Percentiles rank a stretch among this genome's conserved stretches.
These are phyloP conservation scores for Cucumis hystrix DNA, from an alignment of 306 rosid genomes.

Conservation along the genomic window DNA sequence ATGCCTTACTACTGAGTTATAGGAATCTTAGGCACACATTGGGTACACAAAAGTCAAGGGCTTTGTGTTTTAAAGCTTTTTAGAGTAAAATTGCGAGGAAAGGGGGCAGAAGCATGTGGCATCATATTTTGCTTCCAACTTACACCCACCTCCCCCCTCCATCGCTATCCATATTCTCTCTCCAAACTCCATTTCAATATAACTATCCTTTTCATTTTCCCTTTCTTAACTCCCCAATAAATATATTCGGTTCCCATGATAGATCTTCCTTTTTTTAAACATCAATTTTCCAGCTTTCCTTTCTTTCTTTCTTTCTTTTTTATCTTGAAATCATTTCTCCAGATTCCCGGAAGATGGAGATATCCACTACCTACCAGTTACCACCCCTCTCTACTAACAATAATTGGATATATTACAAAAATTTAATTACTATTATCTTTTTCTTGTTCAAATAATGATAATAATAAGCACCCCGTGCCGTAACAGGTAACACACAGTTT, in stretches of 20 bases:
- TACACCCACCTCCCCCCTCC: not conserved
- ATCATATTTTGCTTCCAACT: not conserved
- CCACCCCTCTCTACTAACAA: too few species aligned
- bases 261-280: not conserved
- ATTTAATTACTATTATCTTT: not conserved
- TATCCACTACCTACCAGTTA: not conserved
- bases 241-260: constrained; percentile 4
- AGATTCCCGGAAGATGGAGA: not conserved
- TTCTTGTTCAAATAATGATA: not conserved
- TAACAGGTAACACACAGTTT: too few species aligned
- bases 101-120: not conserved
- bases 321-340: not conserved
- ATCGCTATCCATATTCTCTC: not conserved
- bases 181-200: not conserved
- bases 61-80: not conserved
- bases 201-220: not conserved
- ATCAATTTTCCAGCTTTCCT: not conserved
- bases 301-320: too few species aligned
- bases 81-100: not conserved
- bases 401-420: not conserved
- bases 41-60: not conserved
- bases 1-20: too few species aligned
- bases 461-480: not conserved
- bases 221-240: too few species aligned
- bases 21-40: not conserved